Conservation (phyloP, 345 rosid species). For the Citrus sp. region DNA sequence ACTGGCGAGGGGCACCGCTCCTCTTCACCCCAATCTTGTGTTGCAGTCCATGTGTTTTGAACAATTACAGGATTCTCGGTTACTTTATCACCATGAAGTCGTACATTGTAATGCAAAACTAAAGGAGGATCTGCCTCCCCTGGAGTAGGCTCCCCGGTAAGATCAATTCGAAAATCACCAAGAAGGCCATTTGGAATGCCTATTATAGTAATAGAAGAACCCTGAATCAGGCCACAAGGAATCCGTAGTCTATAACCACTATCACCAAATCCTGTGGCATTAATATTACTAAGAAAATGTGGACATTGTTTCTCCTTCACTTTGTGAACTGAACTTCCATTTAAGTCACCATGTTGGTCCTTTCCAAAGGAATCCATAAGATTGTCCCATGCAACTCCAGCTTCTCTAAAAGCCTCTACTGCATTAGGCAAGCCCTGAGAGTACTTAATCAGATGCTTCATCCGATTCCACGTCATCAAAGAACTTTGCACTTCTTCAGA, state of each 20-base stretch:
- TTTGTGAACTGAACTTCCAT: constrained; percentile 23
- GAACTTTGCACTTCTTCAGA: constrained; percentile 27
- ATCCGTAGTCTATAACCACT: constrained; percentile 23
- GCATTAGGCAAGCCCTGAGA: constrained; percentile 35
- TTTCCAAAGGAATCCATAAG: constrained; percentile 30
- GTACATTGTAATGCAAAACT: constrained; percentile 40
- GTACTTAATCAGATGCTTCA: constrained; percentile 27
- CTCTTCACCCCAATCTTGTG: constrained; percentile 48
- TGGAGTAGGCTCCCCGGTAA: constrained; percentile 34
- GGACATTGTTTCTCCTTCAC: constrained; percentile 34
- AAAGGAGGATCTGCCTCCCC: constrained; percentile 47
- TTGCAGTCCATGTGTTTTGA: constrained; percentile 45
- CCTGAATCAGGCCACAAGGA: constrained; percentile 45
- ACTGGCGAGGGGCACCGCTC: constrained; percentile 40
- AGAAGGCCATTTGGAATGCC: constrained; percentile 45
- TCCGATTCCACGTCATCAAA: constrained; percentile 30
- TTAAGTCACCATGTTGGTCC: constrained; percentile 13
- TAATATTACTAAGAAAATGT: constrained; percentile 31
- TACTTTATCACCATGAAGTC: constrained; percentile 37
- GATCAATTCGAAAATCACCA: constrained; percentile 38
- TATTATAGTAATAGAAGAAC: constrained; percentile 39
- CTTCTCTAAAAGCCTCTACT: constrained; percentile 37
- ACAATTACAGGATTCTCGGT: constrained; percentile 48
- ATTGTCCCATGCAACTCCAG: constrained; percentile 31
- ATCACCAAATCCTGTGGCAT: constrained; percentile 18